A percentile compares a stretch with the other conserved stretches of the same genome.
Conservation (phyloP, 768 basidiomycete species). For the Tricholomella constricta region DNA sequence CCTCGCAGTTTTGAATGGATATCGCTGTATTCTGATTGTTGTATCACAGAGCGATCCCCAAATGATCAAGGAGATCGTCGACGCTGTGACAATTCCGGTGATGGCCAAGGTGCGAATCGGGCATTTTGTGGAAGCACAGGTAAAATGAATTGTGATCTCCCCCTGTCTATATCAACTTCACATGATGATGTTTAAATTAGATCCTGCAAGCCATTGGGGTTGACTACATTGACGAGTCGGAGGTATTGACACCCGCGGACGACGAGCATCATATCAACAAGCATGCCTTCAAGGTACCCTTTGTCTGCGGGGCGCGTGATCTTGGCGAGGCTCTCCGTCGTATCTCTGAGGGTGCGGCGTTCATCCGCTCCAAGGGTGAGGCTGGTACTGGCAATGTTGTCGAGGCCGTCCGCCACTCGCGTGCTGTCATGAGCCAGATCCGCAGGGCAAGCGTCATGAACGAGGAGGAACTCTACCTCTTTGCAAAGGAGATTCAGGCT, state of each 20-base stretch:
- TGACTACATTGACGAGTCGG: conserved; percentile 96
- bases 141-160: conserved; percentile 26
- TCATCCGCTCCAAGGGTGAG: conserved; percentile 98
- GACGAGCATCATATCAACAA: conserved; percentile 97
- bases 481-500: conserved; percentile 89
- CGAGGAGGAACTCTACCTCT: conserved; percentile 93
- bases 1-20: neutral
- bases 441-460: conserved; percentile 84
- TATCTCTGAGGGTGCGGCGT: conserved; percentile 96
- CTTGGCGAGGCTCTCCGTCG: conserved; percentile 95
- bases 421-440: conserved; percentile 83
- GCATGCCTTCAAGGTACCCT: conserved; percentile 91
- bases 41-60: conserved; percentile 77
- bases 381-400: conserved; percentile 89
- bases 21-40: conserved; percentile 17
- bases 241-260: conserved; percentile 95
- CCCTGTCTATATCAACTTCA: conserved; percentile 3
- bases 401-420: conserved; percentile 92
- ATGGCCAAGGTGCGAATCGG: conserved; percentile 98
- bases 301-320: conserved; percentile 94
- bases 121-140: conserved; percentile 96
- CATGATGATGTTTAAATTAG: conserved; percentile 39
- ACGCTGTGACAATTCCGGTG: conserved; percentile 94
- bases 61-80: conserved; percentile 96
- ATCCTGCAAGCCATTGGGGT: conserved; percentile 93